A percentile compares a stretch with the other conserved stretches of the same genome.
These are phyloP conservation scores for Schwanniomyces vanrijiae DNA, from an alignment of 805 yeast genomes.

Conservation along the genomic window DNA sequence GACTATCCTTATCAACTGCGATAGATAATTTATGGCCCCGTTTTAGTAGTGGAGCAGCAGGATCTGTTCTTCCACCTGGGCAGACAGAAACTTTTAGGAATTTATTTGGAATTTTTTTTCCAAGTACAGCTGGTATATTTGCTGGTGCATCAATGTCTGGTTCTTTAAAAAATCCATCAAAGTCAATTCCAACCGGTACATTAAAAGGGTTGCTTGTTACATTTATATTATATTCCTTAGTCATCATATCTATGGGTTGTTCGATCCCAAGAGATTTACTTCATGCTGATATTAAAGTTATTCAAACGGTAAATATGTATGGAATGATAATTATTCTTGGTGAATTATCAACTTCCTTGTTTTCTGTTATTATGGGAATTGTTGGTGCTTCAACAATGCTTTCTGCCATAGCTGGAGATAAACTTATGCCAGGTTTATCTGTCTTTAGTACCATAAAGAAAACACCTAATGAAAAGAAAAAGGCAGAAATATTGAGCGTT, in stretches of 20 bases:
- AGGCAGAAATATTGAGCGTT: slow-evolving; percentile 67
- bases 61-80: slow-evolving; percentile 58
- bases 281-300: slow-evolving; percentile 75
- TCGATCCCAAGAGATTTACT: slow-evolving; percentile 80
- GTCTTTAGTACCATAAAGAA: slow-evolving; percentile 44
- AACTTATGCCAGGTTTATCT: slow-evolving; percentile 76
- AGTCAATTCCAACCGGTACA: slow-evolving; percentile 92
- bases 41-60: slow-evolving; percentile 91
- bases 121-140: slow-evolving; percentile 97
- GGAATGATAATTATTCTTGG: slow-evolving; percentile 75
- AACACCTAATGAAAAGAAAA: slow-evolving; percentile 41
- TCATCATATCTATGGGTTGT: slow-evolving; percentile 76
- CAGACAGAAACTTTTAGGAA: slow-evolving; percentile 72
- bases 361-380: slow-evolving; percentile 92
- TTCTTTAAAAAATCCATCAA: slow-evolving; percentile 80
- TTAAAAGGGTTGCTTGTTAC: slow-evolving; percentile 79
- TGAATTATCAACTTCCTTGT: slow-evolving; percentile 87
- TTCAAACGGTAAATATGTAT: slow-evolving; percentile 76
- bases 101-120: slow-evolving; percentile 93
- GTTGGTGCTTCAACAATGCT: slow-evolving; percentile 92
- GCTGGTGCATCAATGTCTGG: slow-evolving; percentile 99
- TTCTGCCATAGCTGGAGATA: slow-evolving; percentile 89
- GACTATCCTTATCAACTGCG: slow-evolving; percentile 69
- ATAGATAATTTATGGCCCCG: slow-evolving; percentile 69
- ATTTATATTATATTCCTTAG: slow-evolving; percentile 72